Percentiles rank a stretch among this genome's conserved stretches.
Evolutionary conservation across 208 protist genomes (phyloP).

Genomic region (Leptomonas seymouri): DNA sequence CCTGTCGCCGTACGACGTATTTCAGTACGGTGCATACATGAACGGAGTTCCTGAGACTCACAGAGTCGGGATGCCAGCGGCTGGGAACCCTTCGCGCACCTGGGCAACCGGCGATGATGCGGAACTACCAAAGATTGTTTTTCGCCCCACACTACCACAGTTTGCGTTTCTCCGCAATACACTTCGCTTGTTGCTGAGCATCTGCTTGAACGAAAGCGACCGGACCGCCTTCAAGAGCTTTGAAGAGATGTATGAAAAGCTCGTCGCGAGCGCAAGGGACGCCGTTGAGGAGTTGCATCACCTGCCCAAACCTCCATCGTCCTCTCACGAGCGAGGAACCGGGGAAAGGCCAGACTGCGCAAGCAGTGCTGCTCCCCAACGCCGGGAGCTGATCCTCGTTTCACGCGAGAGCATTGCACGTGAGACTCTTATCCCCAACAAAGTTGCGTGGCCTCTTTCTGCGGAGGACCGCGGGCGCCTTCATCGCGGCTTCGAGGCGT

Average conservation of each 20-base stretch:
- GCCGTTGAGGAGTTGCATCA: conserved; percentile 44
- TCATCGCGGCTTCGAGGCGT: conserved; percentile 56
- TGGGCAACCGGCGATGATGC: conserved; percentile 9
- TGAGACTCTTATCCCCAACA: conserved; percentile 9
- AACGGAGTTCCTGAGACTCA: conserved; percentile 6
- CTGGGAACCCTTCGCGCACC: not conserved
- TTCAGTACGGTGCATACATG: conserved; percentile 28
- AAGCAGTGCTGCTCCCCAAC: not conserved
- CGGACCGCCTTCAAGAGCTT: conserved; percentile 58
- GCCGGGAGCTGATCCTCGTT: conserved; percentile 23
- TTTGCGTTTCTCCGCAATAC: conserved; percentile 67
- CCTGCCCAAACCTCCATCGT: conserved; percentile 36
- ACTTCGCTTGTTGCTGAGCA: conserved; percentile 65
- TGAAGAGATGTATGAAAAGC: conserved; percentile 50
- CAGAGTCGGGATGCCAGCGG: not conserved
- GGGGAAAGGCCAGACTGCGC: not conserved
- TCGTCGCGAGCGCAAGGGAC: conserved; percentile 38
- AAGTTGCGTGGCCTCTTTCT: conserved; percentile 30
- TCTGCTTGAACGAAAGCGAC: conserved; percentile 72
- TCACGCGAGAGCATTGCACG: conserved; percentile 10
- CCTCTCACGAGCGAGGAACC: not conserved
- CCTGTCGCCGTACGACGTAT: conserved; percentile 36
- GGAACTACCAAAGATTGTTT: conserved; percentile 51
- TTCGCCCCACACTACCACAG: conserved; percentile 63
- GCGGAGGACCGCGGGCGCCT: conserved; percentile 44